Evolutionary conservation across 441 rosid genomes (phyloP).

Genomic region (Mallotus repandus): DNA sequence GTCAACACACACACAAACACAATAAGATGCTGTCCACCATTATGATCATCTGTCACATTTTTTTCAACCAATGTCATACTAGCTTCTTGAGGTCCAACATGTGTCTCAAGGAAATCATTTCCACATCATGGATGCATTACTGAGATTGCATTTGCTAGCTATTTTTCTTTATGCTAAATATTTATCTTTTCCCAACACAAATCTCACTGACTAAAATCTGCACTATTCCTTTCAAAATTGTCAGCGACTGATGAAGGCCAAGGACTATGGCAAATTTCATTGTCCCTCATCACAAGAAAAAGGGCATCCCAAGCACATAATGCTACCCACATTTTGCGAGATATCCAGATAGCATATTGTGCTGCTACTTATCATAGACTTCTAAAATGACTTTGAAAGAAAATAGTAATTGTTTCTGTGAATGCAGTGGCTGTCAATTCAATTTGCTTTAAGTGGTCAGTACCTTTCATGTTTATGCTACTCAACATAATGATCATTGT

Average conservation of each 20-base stretch:
- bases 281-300: neutral
- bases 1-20: slow-evolving; percentile 17
- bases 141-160: too few relatives aligned
- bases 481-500: neutral
- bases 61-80: neutral
- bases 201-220: neutral
- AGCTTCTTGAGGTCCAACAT: neutral
- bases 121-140: neutral
- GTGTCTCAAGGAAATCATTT: neutral
- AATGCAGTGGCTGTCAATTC: neutral
- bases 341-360: neutral
- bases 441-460: slow-evolving; percentile 1
- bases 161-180: neutral
- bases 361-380: neutral
- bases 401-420: neutral
- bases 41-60: neutral
- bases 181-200: neutral
- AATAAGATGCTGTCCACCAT: slow-evolving; percentile 2
- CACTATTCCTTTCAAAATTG: neutral
- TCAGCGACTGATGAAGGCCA: neutral
- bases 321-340: neutral
- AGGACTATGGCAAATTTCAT: neutral
- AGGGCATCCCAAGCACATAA: neutral
- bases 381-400: neutral
- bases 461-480: neutral